phyloP scores from a whole-genome alignment of 108 stramenopile genomes.

The Nannochloropsis salina region DNA sequence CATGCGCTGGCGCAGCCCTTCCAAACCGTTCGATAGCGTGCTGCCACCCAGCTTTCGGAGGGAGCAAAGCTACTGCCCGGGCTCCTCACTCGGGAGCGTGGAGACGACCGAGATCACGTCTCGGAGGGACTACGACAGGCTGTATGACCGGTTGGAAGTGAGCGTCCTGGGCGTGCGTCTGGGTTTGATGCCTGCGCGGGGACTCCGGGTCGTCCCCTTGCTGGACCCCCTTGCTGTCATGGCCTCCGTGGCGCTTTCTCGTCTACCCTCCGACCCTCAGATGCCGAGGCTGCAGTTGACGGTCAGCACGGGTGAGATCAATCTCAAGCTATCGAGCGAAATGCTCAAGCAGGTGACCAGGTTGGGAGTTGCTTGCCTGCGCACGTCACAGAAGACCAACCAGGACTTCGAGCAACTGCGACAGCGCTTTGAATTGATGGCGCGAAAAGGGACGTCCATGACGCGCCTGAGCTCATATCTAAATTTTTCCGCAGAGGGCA shows the following conservation, averaged over 20 bases:
- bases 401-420: neutral
- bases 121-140: neutral
- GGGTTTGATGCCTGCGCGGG: neutral
- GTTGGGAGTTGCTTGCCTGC: neutral
- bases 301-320: neutral
- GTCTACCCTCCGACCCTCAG: slow-evolving; percentile 14
- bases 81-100: neutral
- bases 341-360: neutral
- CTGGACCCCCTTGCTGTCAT: neutral
- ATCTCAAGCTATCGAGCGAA: neutral
- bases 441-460: neutral
- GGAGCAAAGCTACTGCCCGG: neutral
- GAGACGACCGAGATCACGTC: neutral
- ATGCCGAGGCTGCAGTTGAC: neutral
- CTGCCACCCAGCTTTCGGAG: neutral
- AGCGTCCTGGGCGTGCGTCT: neutral
- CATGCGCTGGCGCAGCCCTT: neutral
- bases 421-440: neutral
- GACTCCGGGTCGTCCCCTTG: neutral
- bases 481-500: neutral
- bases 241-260: neutral
- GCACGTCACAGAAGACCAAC: neutral
- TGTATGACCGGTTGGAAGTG: neutral
- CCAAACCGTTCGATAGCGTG: neutral
- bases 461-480: neutral